Percentiles rank a stretch among this genome's conserved stretches.
phyloP scores from a whole-genome alignment of 345 rosid genomes.

The Limnanthes douglasii region DNA sequence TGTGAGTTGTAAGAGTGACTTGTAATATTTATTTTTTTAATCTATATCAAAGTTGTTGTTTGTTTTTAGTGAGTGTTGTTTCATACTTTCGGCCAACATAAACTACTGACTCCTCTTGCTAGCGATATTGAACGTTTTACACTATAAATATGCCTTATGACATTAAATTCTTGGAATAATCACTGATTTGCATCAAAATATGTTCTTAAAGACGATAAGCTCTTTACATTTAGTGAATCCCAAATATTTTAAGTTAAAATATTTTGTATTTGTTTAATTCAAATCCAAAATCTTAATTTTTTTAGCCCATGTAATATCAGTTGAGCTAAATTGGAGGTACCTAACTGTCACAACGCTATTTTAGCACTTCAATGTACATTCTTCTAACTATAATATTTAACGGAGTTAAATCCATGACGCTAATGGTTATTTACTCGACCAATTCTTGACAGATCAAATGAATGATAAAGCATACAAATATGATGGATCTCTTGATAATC shows the following conservation, averaged over 20 bases:
- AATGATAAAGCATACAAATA: conserved; percentile 60
- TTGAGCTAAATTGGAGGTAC: too few relatives aligned
- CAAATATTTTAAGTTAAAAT: too few relatives aligned
- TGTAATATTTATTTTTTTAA: too few relatives aligned
- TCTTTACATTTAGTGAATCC: too few relatives aligned
- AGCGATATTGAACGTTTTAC: conserved; percentile 22
- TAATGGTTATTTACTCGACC: conserved; percentile 50
- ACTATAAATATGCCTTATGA: conserved; percentile 32
- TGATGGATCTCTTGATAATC: conserved; percentile 55
- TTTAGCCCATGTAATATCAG: too few relatives aligned
- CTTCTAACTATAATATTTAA: conserved; percentile 38
- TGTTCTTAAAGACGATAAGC: conserved; percentile 64
- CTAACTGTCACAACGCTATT: too few relatives aligned
- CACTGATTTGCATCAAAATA: conserved; percentile 64
- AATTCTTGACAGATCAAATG: conserved; percentile 54
- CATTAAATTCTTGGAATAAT: conserved; percentile 53
- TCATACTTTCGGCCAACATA: too few relatives aligned
- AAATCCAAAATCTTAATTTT: too few relatives aligned
- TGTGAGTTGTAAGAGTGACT: too few relatives aligned
- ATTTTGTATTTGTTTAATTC: too few relatives aligned
- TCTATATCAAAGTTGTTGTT: too few relatives aligned
- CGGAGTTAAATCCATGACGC: conserved; percentile 76
- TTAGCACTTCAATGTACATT: background rate
- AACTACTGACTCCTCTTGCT: conserved; percentile 34
- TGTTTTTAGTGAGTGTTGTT: too few relatives aligned